Evolutionary conservation across 2,329 filamentous ascomycete genomes (phyloP), one percentile per base, ranked within the genome.

Genomic region (Nakataea oryzae): DNA sequence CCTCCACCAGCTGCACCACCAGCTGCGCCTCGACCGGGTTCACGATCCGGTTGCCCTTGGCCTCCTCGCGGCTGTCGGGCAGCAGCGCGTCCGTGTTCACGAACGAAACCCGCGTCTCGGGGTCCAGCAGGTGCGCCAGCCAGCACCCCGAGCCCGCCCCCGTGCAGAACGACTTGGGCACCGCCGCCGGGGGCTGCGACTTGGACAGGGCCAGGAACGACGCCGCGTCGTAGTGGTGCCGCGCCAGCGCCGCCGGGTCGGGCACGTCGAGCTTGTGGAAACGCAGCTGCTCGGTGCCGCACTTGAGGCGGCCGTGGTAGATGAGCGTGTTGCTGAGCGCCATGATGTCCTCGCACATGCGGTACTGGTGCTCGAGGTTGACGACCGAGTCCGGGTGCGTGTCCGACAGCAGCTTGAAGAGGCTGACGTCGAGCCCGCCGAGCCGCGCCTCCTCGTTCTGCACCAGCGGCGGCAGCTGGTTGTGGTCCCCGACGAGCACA

Each of bases 291-390:
- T 88, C 81, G 5, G 87, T 96, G 28, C 95, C 95, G 70, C 95
- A 99, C 69, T 95, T 93, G 50, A 99, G 81, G 47, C 87, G 85
- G 5, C 93, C 93, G n/a, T 87, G 81, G 75, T 99, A 99, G 69
- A 99, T 97, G 62, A 99, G 82, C 1, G 85, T 89, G 73, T 97
- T 99, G 65, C 91, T 96, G 17, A 99, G 82, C 2, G 88, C 83
- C 93, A 97, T 97, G 64, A 99, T 90, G 65, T 99, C 95, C 67
- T 95, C 90, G 69, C 91, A 96, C 95, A 99, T 99, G 64, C 95
- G 91, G 72, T 99, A 99, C 72, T 99, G 95, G 70, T 97, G 92
- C 69, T 95, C 92, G 1, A 99, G 83, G 65, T 90, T 96, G 65
- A 96, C 91, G 2, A 99, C 93, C 0, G 92, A 92, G 58, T 86